Base-by-base conservation (phyloP, 164 flowering plant genomes). In the Tinospora cordifolia region DNA sequence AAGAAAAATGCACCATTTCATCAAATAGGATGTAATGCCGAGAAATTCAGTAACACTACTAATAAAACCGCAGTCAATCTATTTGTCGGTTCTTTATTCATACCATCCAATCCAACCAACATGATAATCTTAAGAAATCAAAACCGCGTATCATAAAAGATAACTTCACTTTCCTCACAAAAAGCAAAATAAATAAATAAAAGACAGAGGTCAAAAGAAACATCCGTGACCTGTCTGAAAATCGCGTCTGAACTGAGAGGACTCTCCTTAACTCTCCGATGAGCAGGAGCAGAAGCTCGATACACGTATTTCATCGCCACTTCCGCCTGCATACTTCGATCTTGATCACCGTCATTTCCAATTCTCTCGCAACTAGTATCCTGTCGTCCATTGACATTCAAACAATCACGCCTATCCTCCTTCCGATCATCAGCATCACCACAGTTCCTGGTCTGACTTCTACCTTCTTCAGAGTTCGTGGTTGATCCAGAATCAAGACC, bases 241-340 rank as follows among this genome's bases (percentile, higher is more conserved):
- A 94, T 94, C 0, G 90, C 89, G 70, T 84, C 90, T 21, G 97
- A 94, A 72, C 97, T 94, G 17, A 94, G 92, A 63, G 96, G 96
- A 77, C 93, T 88, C 82, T 94, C 98, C 77, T 76, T 86, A 22
- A 81, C 77, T 54, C 78, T 80, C 60, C 90, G 79, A 72, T 94
- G 97, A 79, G 93, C 95, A 7, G 97, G 96, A 69, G 79, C 76
- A 3, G 92, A 83, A 11, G 96, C 84, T 68, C 97, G 80, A 75
- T 80, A 87, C 54, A 81, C 69, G 47, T 69, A 87, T 57, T 76
- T 86, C 30, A 75, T n/a, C 67, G 82, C 24, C 10, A 21, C 60
- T 21, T 17, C 60, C 60, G 60, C 60, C 60, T 54, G 60, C 60
- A 24, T 24, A n/a, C 24, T 54, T 9, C n/a, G 60, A 54, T 54